Evolutionary conservation across 352 stramenopile genomes (phyloP), one percentile per base, ranked within the genome.

Genomic region (Globisporangium paddicum): DNA sequence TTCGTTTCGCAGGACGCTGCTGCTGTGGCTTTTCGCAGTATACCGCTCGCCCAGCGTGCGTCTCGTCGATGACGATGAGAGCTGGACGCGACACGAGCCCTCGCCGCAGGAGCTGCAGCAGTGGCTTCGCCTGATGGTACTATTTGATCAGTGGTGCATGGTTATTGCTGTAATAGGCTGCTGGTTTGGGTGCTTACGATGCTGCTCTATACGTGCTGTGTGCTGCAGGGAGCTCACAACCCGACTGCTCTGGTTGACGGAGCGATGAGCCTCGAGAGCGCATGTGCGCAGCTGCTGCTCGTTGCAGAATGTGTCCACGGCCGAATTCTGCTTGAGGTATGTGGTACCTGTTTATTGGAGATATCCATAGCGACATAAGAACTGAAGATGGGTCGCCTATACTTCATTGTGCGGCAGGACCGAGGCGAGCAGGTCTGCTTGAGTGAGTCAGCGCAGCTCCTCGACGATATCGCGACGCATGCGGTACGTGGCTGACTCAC

Each of bases 21-120:
- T 77, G 41, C 55, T 77, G 25, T 86, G 75, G 75, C 55, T 82
- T 2, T 68, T 75, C 32, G 75, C 73, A 9, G 48, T 79, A 7
- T 82, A 73, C 46, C 58, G 47, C 44, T 49, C 60, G 19, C 69
- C 75, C 13, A 57, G 57, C 34, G 46, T 72, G 42, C 67, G 66
- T 8, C 46, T 67, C n/a, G 54, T 52, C 3, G 59, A 46, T n/a
- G 58, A 69, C 32, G 64, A 68, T 34, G 67, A 79, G 28, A 58
- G 51, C 19, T 82, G 72, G 75, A 63, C 49, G 21, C 50, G 48
- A 6, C 44, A 67, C 26, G 68, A 80, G 35, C 70, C 75, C 25
- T 63, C 64, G 6, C 30, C 60, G 9, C 56, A 55, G 28, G 62
- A 78, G 35, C 52, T 85, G 30, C 35, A 40, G 19, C 56, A 54